A percentile compares a stretch with the other conserved stretches of the same genome.
Conservation (phyloP, 306 rosid genomes). For the Psophocarpus tetragonolobus region DNA sequence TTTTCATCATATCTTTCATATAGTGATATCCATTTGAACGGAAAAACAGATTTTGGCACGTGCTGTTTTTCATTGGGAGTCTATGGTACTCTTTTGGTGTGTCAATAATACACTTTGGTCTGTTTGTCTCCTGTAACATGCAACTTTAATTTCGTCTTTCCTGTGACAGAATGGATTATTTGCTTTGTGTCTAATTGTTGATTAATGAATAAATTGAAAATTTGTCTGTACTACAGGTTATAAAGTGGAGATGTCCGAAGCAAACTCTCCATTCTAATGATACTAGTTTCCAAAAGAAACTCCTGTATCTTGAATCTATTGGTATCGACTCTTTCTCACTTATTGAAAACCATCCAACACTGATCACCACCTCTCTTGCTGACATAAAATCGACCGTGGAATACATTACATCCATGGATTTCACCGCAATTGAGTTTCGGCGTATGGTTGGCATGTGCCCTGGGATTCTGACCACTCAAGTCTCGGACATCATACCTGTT, state of each 20-base stretch:
- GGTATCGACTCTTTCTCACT: conserved; percentile 79
- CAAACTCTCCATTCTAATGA: conserved; percentile 39
- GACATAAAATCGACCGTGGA: conserved; percentile 67
- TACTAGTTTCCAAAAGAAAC: conserved; percentile 58
- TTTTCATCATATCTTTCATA: not conserved
- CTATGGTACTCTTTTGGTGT: conserved; percentile 37
- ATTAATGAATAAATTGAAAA: conserved; percentile 16
- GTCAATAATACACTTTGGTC: not conserved
- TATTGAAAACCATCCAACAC: conserved; percentile 61
- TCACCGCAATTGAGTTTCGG: conserved; percentile 63
- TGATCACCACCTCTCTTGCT: conserved; percentile 55
- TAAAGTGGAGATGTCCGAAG: conserved; percentile 56
- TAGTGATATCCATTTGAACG: conserved; percentile 47
- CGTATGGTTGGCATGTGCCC: conserved; percentile 84
- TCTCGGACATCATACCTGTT: conserved; percentile 58
- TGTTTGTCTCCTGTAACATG: conserved; percentile 18
- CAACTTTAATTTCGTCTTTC: not conserved
- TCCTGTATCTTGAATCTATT: conserved; percentile 78
- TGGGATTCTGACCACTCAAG: conserved; percentile 61
- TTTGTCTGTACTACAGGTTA: conserved; percentile 37
- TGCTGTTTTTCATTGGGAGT: conserved; percentile 60
- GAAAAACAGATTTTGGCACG: conserved; percentile 56
- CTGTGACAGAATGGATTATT: not conserved
- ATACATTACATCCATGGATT: conserved; percentile 56
- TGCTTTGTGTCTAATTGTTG: not conserved